Conservation (phyloP, 2,329 filamentous ascomycete genomes). For the Aureobasidium vineae region DNA sequence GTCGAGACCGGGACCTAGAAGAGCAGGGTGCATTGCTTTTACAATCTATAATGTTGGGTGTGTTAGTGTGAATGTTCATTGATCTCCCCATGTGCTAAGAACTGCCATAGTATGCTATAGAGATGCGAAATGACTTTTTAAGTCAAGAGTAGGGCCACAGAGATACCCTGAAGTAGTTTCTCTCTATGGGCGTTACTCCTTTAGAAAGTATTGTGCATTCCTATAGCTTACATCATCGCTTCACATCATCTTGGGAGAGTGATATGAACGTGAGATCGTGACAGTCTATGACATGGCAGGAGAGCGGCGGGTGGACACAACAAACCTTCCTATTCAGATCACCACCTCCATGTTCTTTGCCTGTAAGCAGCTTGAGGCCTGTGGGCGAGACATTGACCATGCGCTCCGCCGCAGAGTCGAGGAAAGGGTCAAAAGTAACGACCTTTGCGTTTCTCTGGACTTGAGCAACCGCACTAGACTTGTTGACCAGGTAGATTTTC, state of each 20-base stretch:
- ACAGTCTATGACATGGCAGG: no score
- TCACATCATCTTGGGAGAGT: background rate
- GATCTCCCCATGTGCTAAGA: background rate
- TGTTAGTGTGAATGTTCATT: background rate
- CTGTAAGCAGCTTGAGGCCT: slow-evolving; percentile 34
- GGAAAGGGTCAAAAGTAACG: slow-evolving; percentile 47
- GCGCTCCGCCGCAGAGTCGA: slow-evolving; percentile 41
- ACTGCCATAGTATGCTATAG: background rate
- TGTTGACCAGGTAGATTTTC: slow-evolving; percentile 19
- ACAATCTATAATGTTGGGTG: background rate
- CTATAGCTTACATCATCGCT: background rate
- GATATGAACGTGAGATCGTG: no score
- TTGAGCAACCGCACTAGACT: slow-evolving; percentile 38
- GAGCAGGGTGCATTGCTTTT: slow-evolving; percentile 38
- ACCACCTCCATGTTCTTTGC: slow-evolving; percentile 28
- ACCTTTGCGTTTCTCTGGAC: slow-evolving; percentile 43
- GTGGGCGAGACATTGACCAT: slow-evolving; percentile 41
- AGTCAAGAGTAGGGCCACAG: background rate
- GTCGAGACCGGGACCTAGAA: slow-evolving; percentile 38
- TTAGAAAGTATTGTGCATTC: background rate
- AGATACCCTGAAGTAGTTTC: background rate
- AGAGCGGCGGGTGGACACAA: no score
- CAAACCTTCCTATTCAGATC: slow-evolving; percentile 1
- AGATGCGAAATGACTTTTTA: background rate
- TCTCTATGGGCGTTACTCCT: background rate